A percentile compares a stretch with the other conserved stretches of the same genome.
Conservation (phyloP, 768 basidiomycete genomes). For the Pluteus cervinus region DNA sequence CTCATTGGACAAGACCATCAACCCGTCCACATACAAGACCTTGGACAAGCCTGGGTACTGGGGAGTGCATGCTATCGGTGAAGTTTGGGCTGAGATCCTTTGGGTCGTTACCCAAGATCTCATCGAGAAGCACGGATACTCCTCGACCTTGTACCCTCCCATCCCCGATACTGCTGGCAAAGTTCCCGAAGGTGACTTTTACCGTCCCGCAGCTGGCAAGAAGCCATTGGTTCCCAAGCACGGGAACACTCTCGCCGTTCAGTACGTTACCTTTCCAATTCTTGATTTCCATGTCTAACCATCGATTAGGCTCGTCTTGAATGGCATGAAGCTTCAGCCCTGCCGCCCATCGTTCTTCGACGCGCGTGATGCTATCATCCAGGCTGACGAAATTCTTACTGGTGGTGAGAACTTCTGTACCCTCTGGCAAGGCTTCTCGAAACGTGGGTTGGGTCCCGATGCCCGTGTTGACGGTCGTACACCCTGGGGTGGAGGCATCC, state of each 20-base stretch:
- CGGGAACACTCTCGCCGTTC: conserved; percentile 81
- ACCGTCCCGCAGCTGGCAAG: conserved; percentile 42
- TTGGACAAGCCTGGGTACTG: conserved; percentile 93
- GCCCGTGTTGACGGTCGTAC: conserved; percentile 70
- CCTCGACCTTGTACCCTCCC: conserved; percentile 78
- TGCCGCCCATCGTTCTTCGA: conserved; percentile 91
- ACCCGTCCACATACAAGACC: conserved; percentile 92
- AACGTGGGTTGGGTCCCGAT: conserved; percentile 75
- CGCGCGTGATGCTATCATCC: conserved; percentile 83
- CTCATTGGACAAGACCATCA: conserved; percentile 64
- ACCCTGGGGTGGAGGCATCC: conserved; percentile 91
- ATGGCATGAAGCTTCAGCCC: conserved; percentile 92
- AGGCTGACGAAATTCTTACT: conserved; percentile 86
- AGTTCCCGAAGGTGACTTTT: conserved; percentile 70
- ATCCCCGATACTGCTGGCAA: conserved; percentile 55
- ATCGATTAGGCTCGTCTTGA: conserved; percentile 59
- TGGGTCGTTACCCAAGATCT: conserved; percentile 74
- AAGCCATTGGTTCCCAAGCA: conserved; percentile 78
- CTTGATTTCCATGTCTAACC: background rate
- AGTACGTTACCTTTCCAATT: conserved; percentile 32
- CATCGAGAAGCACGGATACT: conserved; percentile 79
- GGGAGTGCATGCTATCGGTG: conserved; percentile 88
- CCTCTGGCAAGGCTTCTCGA: conserved; percentile 81
- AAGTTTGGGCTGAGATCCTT: conserved; percentile 93
- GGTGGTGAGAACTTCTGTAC: conserved; percentile 90